These are phyloP conservation scores for Dryadomyces quercus-mongolicae DNA, from an alignment of 2,329 filamentous ascomycete species.

Conservation along the genomic window DNA sequence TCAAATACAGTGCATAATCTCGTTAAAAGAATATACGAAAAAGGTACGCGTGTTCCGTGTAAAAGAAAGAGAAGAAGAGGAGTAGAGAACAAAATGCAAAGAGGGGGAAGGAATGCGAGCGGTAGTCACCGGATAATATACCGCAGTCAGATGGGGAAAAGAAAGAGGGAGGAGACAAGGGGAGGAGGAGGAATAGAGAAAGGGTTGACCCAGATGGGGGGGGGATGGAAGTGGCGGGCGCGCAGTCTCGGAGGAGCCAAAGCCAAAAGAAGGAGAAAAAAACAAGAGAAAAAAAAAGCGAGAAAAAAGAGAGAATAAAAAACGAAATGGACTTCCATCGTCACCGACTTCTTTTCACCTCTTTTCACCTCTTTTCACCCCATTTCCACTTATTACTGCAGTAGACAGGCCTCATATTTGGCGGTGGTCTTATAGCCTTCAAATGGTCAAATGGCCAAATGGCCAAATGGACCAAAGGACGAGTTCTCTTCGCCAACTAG, in stretches of 20 bases:
- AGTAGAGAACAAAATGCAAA: neutral
- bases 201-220: neutral
- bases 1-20: neutral
- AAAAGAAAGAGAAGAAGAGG: neutral
- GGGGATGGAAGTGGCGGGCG: neutral
- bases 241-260: neutral
- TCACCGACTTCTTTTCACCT: no score
- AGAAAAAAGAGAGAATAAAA: no score
- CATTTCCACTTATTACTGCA: no score
- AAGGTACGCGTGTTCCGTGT: neutral
- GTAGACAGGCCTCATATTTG: no score
- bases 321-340: no score
- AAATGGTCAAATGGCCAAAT: no score
- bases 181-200: neutral
- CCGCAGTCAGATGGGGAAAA: neutral
- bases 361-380: no score
- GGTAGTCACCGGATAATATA: slow-evolving; percentile 1
- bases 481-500: neutral
- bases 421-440: no score
- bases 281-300: no score
- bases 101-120: neutral
- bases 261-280: neutral
- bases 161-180: neutral
- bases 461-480: neutral
- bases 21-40: neutral